Percentiles rank a stretch among this genome's conserved stretches.
Conservation (phyloP, 495 filamentous ascomycete species). For the Penicillium silybi region DNA sequence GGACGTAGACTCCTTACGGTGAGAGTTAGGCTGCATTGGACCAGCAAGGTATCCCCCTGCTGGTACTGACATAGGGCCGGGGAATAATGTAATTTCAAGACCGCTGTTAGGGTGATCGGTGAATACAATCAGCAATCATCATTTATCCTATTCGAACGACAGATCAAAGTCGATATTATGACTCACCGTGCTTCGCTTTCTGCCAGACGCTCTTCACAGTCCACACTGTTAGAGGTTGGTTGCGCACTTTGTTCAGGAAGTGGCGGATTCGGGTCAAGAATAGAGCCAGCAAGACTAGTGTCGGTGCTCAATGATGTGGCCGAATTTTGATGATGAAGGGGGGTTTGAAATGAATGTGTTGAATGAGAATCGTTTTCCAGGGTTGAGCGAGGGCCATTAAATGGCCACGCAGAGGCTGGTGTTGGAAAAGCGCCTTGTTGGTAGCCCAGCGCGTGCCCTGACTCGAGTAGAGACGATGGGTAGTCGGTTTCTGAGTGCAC, state of each 20-base stretch:
- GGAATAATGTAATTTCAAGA: slow-evolving; percentile 20
- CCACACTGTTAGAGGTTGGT: slow-evolving; percentile 5
- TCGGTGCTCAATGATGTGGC: slow-evolving; percentile 7
- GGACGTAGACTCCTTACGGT: slow-evolving; percentile 12
- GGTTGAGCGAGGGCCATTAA: slow-evolving; percentile 7
- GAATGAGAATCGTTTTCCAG: slow-evolving; percentile 7
- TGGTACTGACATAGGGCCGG: slow-evolving; percentile 22
- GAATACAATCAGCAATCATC: background rate
- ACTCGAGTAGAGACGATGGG: slow-evolving; percentile 12
- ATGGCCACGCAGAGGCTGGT: slow-evolving; percentile 10
- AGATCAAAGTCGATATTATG: background rate
- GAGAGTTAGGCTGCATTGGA: slow-evolving; percentile 25
- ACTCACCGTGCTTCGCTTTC: slow-evolving; percentile 12
- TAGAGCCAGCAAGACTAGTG: slow-evolving; percentile 6
- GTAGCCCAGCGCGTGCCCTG: slow-evolving; percentile 16
- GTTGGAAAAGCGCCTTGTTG: slow-evolving; percentile 7
- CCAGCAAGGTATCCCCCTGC: slow-evolving; percentile 24
- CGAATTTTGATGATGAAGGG: slow-evolving; percentile 11
- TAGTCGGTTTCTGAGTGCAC: slow-evolving; percentile 3
- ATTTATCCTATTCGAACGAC: background rate
- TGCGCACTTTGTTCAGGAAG: slow-evolving; percentile 5
- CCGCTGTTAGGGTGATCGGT: slow-evolving; percentile 2
- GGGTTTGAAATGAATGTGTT: background rate
- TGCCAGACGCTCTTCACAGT: slow-evolving; percentile 5
- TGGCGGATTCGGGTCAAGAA: slow-evolving; percentile 5